Percentiles rank a stretch among this genome's conserved stretches.
These are phyloP conservation scores for Aspergillus tubingensis DNA, from an alignment of 2,329 filamentous ascomycete genomes.

Conservation along the genomic window DNA sequence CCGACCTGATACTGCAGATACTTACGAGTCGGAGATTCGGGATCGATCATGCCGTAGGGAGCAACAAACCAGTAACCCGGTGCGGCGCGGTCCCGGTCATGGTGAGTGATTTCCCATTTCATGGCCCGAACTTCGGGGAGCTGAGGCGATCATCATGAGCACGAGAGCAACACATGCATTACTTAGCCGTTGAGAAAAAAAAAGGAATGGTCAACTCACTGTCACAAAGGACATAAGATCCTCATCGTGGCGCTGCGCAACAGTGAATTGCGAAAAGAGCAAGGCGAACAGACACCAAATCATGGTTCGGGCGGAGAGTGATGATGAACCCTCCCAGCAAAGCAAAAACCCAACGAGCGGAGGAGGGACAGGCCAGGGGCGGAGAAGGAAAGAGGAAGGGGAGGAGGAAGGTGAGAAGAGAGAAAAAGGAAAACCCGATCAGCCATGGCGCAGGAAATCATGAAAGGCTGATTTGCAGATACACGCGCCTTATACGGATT, in stretches of 20 bases:
- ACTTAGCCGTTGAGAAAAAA: background rate
- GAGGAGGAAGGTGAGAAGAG: background rate
- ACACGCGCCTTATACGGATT: background rate
- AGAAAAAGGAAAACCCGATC: background rate
- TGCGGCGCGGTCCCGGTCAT: conserved; percentile 29
- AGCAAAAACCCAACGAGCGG: background rate
- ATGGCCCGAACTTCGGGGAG: conserved; percentile 29
- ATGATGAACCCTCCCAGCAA: background rate
- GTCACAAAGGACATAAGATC: conserved; percentile 22
- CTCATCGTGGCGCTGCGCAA: conserved; percentile 8
- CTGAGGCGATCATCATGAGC: conserved; percentile 12
- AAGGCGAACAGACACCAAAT: background rate
- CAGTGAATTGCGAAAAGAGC: background rate
- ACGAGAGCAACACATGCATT: background rate
- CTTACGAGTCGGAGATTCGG: conserved; percentile 26
- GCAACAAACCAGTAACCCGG: conserved; percentile 54
- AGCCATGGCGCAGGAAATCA: background rate
- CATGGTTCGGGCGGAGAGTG: background rate
- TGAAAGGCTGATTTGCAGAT: background rate
- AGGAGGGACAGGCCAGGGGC: background rate
- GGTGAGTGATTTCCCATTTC: conserved; percentile 31
- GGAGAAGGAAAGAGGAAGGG: background rate
- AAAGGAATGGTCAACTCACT: conserved; percentile 5
- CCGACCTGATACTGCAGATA: conserved; percentile 48
- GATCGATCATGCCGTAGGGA: conserved; percentile 42